A percentile compares a stretch with the other conserved stretches of the same genome.
phyloP scores from a whole-genome alignment of 805 yeast species.

The Nematodospora valgi region DNA sequence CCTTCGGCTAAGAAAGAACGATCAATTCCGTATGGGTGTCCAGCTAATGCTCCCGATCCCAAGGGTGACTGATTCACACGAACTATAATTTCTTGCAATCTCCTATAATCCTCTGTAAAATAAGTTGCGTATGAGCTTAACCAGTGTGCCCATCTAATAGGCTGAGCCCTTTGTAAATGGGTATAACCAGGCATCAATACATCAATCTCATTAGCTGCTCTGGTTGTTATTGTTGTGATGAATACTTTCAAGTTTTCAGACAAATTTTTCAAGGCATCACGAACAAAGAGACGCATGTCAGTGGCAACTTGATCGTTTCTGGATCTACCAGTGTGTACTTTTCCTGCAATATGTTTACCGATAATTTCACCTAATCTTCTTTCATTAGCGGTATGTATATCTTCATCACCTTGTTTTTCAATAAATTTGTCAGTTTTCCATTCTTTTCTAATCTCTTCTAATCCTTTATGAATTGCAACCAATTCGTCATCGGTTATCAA shows the following conservation, averaged over 20 bases:
- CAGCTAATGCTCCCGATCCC: conserved; percentile 98
- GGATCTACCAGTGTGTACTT: conserved; percentile 98
- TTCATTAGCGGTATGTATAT: conserved; percentile 98
- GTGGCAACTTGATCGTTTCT: conserved; percentile 99
- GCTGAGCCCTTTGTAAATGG: conserved; percentile 97
- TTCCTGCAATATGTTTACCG: conserved; percentile 91
- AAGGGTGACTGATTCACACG: conserved; percentile 88
- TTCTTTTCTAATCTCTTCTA: conserved; percentile 66
- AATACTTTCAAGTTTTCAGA: conserved; percentile 55
- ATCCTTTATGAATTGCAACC: conserved; percentile 77
- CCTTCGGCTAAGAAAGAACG: conserved; percentile 82
- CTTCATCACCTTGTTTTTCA: conserved; percentile 91
- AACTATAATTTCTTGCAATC: conserved; percentile 73
- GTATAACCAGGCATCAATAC: conserved; percentile 99
- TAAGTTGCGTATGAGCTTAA: conserved; percentile 91
- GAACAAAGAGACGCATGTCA: conserved; percentile 94
- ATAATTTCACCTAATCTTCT: conserved; percentile 95
- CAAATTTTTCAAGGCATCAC: conserved; percentile 68
- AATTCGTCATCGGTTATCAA: conserved; percentile 73
- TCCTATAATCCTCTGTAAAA: conserved; percentile 83
- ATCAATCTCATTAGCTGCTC: conserved; percentile 86
- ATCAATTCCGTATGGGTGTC: conserved; percentile 99
- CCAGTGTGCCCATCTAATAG: conserved; percentile 99
- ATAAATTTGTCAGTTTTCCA: conserved; percentile 72
- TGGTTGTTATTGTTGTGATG: conserved; percentile 60